Evolutionary conservation across 495 filamentous ascomycete genomes (phyloP).

Genomic region (Penicillium bovifimosum): DNA sequence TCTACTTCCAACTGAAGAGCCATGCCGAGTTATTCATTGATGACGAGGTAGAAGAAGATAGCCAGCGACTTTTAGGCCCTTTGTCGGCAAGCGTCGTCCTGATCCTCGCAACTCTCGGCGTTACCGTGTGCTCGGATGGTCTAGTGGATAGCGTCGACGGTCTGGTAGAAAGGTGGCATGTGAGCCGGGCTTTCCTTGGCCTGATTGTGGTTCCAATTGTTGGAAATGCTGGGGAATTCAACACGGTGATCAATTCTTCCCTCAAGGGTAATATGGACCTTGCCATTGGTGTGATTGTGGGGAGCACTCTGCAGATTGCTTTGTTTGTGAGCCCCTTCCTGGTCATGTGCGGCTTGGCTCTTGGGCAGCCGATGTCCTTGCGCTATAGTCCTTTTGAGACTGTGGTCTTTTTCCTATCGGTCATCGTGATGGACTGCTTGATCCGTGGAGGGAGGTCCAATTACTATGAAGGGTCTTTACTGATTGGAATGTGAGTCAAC

Average conservation of each 20-base stretch:
- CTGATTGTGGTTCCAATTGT: constrained; percentile 31
- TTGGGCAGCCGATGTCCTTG: constrained; percentile 34
- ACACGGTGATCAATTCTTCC: constrained; percentile 18
- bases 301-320: constrained; percentile 27
- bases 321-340: constrained; percentile 39
- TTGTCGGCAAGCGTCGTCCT: constrained; percentile 15
- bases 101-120: constrained; percentile 21
- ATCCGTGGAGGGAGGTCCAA: constrained; percentile 64
- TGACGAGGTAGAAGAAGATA: constrained; percentile 8
- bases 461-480: constrained; percentile 38
- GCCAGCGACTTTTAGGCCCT: constrained; percentile 8
- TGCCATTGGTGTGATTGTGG: constrained; percentile 22
- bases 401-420: constrained; percentile 22
- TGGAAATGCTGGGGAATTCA: constrained; percentile 23
- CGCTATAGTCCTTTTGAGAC: constrained; percentile 35
- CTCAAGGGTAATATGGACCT: constrained; percentile 25
- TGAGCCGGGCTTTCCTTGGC: constrained; percentile 26
- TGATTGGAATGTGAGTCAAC: constrained; percentile 21
- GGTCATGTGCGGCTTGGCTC: constrained; percentile 37
- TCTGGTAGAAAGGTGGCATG: constrained; percentile 15
- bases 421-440: constrained; percentile 28
- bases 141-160: constrained; percentile 28
- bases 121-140: constrained; percentile 27
- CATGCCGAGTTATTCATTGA: constrained; percentile 22
- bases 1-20: constrained; percentile 47